These are phyloP conservation scores for Yarrowia porcina DNA, from an alignment of 805 yeast genomes.

Conservation along the genomic window DNA sequence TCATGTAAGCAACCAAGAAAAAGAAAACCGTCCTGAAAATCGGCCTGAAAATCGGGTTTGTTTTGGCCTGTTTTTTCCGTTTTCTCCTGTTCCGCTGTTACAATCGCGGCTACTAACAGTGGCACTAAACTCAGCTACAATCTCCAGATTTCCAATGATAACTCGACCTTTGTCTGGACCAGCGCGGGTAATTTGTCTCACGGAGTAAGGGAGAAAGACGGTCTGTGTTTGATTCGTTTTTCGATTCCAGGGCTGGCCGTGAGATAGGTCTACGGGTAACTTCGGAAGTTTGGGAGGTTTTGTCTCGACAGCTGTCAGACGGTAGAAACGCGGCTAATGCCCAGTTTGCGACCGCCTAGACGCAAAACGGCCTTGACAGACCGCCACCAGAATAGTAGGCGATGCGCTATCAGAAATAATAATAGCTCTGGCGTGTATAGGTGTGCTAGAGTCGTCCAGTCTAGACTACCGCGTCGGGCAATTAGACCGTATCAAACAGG, in stretches of 20 bases:
- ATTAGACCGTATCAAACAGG: not conserved
- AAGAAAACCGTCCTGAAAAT: no score
- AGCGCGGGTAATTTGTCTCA: conserved; percentile 12
- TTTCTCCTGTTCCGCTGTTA: no score
- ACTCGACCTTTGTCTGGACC: not conserved
- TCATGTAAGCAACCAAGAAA: not conserved
- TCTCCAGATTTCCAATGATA: no score
- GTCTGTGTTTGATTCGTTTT: no score
- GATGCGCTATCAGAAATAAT: not conserved
- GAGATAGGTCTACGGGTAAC: not conserved
- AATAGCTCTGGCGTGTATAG: no score
- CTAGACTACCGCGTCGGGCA: not conserved
- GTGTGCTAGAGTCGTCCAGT: no score
- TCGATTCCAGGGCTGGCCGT: not conserved
- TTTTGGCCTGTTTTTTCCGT: no score
- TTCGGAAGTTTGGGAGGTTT: not conserved
- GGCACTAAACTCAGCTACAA: not conserved
- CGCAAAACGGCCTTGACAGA: not conserved
- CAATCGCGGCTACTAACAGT: no score
- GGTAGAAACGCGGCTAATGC: not conserved
- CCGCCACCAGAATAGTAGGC: not conserved
- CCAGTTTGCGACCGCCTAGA: not conserved
- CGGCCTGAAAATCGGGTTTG: no score
- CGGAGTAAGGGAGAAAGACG: not conserved
- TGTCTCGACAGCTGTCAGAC: not conserved